Evolutionary conservation across 1,139 yeast species (phyloP).

Genomic region (Saccharomyces hybrid): DNA sequence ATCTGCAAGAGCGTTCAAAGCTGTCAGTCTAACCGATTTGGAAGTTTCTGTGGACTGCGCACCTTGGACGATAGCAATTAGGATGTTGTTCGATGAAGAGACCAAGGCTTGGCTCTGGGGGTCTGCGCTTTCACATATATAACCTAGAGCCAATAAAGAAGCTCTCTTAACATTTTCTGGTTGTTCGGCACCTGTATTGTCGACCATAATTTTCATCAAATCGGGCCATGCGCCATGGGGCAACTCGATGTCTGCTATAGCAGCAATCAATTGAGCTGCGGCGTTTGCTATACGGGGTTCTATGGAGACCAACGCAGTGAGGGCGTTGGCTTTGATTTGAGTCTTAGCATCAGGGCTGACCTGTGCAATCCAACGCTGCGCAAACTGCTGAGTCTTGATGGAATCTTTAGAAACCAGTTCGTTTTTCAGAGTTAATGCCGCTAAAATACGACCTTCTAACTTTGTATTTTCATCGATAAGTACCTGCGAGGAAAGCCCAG

Average conservation of each 20-base stretch:
- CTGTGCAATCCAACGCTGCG: slow-evolving; percentile 37
- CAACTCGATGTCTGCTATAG: slow-evolving; percentile 89
- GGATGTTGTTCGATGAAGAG: slow-evolving; percentile 81
- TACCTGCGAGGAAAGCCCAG: slow-evolving; percentile 64
- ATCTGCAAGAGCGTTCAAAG: slow-evolving; percentile 83
- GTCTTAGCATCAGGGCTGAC: slow-evolving; percentile 49
- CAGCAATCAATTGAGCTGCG: slow-evolving; percentile 91
- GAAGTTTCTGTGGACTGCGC: slow-evolving; percentile 79
- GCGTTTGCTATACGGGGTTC: slow-evolving; percentile 79
- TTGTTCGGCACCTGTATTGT: slow-evolving; percentile 71
- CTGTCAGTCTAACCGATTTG: slow-evolving; percentile 72
- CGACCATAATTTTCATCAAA: slow-evolving; percentile 72
- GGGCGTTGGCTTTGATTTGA: slow-evolving; percentile 60
- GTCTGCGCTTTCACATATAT: slow-evolving; percentile 90
- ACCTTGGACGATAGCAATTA: slow-evolving; percentile 94
- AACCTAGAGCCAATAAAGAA: slow-evolving; percentile 82
- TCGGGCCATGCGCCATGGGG: slow-evolving; percentile 87
- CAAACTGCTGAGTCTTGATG: slow-evolving; percentile 44
- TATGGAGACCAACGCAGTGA: slow-evolving; percentile 55
- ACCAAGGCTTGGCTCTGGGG: slow-evolving; percentile 74
- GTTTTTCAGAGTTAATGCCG: slow-evolving; percentile 82
- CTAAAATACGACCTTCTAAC: slow-evolving; percentile 84
- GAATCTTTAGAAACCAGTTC: slow-evolving; percentile 73
- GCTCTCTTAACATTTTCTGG: slow-evolving; percentile 78
- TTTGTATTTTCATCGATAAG: slow-evolving; percentile 59